Conservation (phyloP, 768 basidiomycete species). For the Calocera cornea region DNA sequence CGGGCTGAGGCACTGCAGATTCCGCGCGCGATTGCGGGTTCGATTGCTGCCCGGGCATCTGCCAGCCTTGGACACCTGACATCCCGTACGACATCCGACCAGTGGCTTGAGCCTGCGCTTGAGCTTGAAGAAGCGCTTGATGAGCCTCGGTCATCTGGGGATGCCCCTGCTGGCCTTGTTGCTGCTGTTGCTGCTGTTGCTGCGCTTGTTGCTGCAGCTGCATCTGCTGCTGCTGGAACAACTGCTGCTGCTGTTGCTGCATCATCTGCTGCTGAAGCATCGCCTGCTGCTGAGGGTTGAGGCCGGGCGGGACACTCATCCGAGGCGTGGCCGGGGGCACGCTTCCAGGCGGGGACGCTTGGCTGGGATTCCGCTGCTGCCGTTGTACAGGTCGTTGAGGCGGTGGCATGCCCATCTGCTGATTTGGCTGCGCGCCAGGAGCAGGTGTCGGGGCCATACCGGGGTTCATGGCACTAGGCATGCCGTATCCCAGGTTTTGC, state of each 20-base stretch:
- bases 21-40: not conserved
- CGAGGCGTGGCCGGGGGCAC: not conserved
- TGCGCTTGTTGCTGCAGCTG: not conserved
- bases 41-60: not conserved
- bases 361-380: not conserved
- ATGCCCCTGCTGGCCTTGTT: not conserved
- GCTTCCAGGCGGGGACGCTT: not conserved
- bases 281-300: not conserved
- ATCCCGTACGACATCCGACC: not conserved
- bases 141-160: not conserved
- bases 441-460: not conserved
- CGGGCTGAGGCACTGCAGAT: not conserved
- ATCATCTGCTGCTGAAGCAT: conserved; percentile 1
- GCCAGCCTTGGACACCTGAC: not conserved
- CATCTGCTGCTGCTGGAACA: not conserved
- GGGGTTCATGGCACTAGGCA: not conserved
- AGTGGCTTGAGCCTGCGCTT: not conserved
- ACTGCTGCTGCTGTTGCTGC: not conserved
- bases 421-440: not conserved
- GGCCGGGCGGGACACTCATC: not conserved
- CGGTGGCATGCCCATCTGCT: not conserved
- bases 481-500: not conserved
- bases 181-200: not conserved
- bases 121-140: not conserved
- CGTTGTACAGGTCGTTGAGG: not conserved